Evolutionary conservation across 768 basidiomycete species (phyloP), one percentile per base, ranked within the genome.

Genomic region (Rhodocollybia butyracea): DNA sequence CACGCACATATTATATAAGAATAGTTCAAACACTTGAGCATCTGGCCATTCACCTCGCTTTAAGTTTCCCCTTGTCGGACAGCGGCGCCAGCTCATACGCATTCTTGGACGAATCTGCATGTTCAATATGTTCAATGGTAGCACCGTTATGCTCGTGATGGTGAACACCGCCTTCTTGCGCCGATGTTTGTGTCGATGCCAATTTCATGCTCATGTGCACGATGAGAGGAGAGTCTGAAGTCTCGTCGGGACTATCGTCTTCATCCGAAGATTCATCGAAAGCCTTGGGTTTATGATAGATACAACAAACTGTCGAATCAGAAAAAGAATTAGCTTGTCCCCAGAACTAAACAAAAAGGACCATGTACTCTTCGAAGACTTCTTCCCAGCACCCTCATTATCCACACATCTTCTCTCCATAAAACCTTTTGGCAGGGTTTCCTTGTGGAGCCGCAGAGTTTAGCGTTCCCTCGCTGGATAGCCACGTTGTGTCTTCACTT

Each of bases 281-380:
- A 47, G 65, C 72, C 54, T 81, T 79, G 1, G 88, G 87, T 65
- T 88, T 89, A 66, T 94, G 91, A 65, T 94, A 96, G 64, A 98
- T 96, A 68, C 94, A 98, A 68, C 94, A 98, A 47, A 97, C 94
- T 98, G 59, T n/a, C 38, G n/a, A 24, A 31, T 45, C 30, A 32
- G 31, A 51, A 48, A 15, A 13, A 43, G 39, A 57, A 30, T 31
- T 29, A 26, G 12, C 36, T 53, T 26, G 38, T 22, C 32, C 51
- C 24, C 26, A 24, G 51, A 50, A 41, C 46, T 36, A 47, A 46
- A 26, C 3, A 29, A 24, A 5, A 38, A 24, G n/a, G 24, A 19
- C 27, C 3, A 81, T 89, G 59, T 61, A 96, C 95, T 94, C 74
- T 98, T 98, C 27, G 92, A 93, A 59, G 89, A 91, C 72, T 97